phyloP scores from a whole-genome alignment of 306 rosid genomes.

The Quercus berberidifolia region DNA sequence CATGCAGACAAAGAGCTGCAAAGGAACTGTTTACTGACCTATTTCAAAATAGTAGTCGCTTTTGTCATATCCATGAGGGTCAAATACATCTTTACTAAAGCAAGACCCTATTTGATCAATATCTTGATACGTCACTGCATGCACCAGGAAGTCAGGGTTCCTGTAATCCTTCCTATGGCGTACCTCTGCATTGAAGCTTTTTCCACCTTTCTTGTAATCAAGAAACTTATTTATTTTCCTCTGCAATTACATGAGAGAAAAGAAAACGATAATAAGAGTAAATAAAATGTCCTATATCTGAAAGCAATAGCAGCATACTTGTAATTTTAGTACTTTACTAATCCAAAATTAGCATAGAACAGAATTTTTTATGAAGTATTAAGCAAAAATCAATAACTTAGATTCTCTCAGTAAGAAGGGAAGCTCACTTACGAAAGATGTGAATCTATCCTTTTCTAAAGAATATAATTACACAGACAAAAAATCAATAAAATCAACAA shows the following conservation, averaged over 20 bases:
- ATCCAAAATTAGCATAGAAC: neutral
- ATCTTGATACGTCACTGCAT: constrained; percentile 95
- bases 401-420: neutral
- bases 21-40: constrained; percentile 48
- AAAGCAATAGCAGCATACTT: neutral
- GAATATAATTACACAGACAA: no score
- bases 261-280: constrained; percentile 13
- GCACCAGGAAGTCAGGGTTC: constrained; percentile 88
- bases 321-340: neutral
- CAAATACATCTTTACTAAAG: constrained; percentile 93
- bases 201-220: constrained; percentile 81
- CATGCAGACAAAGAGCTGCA: constrained; percentile 8
- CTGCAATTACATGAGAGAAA: constrained; percentile 42
- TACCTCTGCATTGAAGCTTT: constrained; percentile 92
- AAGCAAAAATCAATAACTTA: neutral
- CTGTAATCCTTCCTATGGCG: constrained; percentile 92
- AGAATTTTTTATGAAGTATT: neutral
- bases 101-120: constrained; percentile 96
- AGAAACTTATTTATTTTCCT: constrained; percentile 82
- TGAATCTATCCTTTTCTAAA: no score
- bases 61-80: constrained; percentile 90
- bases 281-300: neutral
- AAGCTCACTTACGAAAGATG: no score
- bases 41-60: constrained; percentile 84
- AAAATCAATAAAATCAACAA: no score